Base-by-base conservation (phyloP, 2,329 filamentous ascomycete species). In the Beauveria brongniartii region DNA sequence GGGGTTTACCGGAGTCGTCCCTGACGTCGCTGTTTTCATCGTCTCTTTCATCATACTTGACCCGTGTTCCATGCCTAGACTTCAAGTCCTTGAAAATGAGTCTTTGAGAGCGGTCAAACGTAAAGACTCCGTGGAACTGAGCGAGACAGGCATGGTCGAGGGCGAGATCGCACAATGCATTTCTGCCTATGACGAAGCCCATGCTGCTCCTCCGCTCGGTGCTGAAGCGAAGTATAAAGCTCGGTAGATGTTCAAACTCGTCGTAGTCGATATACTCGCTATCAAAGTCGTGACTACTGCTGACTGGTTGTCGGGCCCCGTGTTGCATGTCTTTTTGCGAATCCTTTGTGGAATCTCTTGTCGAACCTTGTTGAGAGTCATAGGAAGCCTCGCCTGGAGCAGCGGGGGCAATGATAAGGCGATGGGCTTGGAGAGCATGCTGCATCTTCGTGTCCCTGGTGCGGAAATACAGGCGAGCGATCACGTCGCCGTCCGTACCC, bases 21-120 rank as follows among this genome's bases (percentile, higher is more conserved):
- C 12, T 43, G 16, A 43, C 18, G 0, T 20, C 0, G 12, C 0
- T 37, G 1, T 37, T 37, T 1, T 37, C 5, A 37, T 37, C 0
- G 34, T 0, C 34, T 37, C 34, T 0, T 43, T 2, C 0, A 2
- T 43, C 3, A 20, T 43, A 9, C 3, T 50, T 26, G 24, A 8
- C 14, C 26, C 6, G 6, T 10, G 47, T 30, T 18, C 47, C 47
- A 10, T 20, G 47, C 8, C 47, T 16, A 28, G 47, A 50, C 3
- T 3, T 0, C 0, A 50, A 26, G 26, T 50, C 47, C 47, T 2
- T 1, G 2, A 28, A 50, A 26, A 50, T 2, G 1, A 50, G 47
- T 18, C 24, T 12, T 3, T 20, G 0, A 18, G 7, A 9, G 3
- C 0, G 0, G 26, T 50, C 16, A 20, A 50, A 50, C 3, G 26